Evolutionary conservation across 305 asterid species (phyloP).

Genomic region (Fraxinus floribunda): DNA sequence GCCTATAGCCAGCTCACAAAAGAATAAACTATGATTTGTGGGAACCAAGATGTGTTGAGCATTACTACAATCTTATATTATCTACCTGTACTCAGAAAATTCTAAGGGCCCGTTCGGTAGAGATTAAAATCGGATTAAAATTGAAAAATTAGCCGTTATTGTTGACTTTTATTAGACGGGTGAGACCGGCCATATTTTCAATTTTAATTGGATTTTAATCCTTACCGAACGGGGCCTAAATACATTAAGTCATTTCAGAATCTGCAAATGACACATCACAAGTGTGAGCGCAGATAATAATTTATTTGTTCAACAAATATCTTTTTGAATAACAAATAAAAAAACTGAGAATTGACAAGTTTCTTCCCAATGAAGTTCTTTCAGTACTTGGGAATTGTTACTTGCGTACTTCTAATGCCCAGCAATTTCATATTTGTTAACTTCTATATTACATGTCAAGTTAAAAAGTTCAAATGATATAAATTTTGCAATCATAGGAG

Average conservation of each 20-base stretch:
- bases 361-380: not conserved
- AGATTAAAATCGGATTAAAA: too few relatives aligned
- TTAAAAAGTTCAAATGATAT: not conserved
- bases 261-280: not conserved
- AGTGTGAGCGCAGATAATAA: not conserved
- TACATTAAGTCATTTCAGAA: slow-evolving; percentile 4
- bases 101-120: not conserved
- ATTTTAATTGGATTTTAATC: too few relatives aligned
- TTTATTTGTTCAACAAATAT: not conserved
- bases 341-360: not conserved
- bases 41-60: not conserved
- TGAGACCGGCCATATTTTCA: too few relatives aligned
- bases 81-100: not conserved
- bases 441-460: not conserved
- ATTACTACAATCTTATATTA: not conserved
- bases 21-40: not conserved
- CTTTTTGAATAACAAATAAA: not conserved
- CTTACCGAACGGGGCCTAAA: not conserved
- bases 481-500: not conserved
- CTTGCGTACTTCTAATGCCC: not conserved
- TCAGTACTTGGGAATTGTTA: not conserved
- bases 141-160: too few relatives aligned
- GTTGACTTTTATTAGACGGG: too few relatives aligned
- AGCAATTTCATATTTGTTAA: not conserved
- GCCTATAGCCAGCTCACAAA: not conserved